Evolutionary conservation across 768 basidiomycete species (phyloP), one percentile per base, ranked within the genome.

Genomic region (Macrolepiota albuminosa): DNA sequence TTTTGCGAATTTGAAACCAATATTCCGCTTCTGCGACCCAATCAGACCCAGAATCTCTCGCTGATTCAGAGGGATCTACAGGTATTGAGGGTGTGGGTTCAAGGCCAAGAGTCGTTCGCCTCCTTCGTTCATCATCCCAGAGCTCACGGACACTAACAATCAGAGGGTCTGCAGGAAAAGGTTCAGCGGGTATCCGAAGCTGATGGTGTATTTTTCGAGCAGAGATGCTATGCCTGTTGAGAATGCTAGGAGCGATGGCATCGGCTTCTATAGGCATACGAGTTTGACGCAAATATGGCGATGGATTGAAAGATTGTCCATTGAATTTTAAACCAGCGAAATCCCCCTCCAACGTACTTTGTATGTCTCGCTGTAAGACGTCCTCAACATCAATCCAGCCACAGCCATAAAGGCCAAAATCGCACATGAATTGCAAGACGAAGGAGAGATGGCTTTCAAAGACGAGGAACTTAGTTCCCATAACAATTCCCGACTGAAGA

Each of bases 321-420:
- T 64, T 64, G 31, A 50, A 46, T 9, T 68, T 63, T 13, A 65
- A 62, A 18, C 64, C 62, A 36, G 75, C 75, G 6, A 75, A 69
- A 29, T 75, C 75, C 48, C 73, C 74, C 10, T 68, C 66, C 29
- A 71, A 72, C 21, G 64, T 66, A 34, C 81, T 63, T 46, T 43
- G 48, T 52, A 56, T 40, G 46, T 65, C 78, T 18, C 90, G 83
- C 66, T 84, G 79, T 74, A 84, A 83, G n/a, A 79, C 84, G 54
- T 87, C 78, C 47, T 78, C 79, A 3, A 96, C 73, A 59, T 96
- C 86, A 48, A 98, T 78, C 84, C 88, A 91, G 1, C 92, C 94
- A 71, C 95, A 98, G 2, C 96, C 96, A 66, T 95, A 96, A 29
- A 98, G 79, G 59, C 93, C 93, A 69, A 91, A 95, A 74, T 99